Evolutionary conservation across 352 stramenopile species (phyloP).

Genomic region (Phytophthora sansomeana): DNA sequence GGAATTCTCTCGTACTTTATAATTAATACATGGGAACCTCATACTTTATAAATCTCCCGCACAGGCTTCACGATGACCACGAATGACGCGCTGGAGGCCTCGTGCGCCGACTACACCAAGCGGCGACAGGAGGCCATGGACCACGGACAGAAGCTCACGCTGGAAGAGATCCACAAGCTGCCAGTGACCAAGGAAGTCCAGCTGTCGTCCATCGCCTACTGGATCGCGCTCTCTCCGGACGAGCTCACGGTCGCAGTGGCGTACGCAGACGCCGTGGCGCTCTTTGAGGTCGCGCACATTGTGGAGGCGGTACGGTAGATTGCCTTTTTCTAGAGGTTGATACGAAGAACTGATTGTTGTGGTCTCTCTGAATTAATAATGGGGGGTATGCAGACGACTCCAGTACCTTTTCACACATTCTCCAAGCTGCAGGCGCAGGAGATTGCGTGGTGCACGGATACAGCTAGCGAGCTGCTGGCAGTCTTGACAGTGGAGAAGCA

Average conservation of each 20-base stretch:
- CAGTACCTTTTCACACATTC: slow-evolving; percentile 50
- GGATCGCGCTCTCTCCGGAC: slow-evolving; percentile 61
- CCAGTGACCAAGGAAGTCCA: slow-evolving; percentile 44
- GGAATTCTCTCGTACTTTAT: slow-evolving; percentile 17
- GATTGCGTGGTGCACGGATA: slow-evolving; percentile 54
- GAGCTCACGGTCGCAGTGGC: slow-evolving; percentile 62
- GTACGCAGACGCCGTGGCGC: slow-evolving; percentile 50
- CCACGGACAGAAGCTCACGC: slow-evolving; percentile 57
- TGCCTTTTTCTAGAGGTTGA: background rate
- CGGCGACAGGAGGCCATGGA: slow-evolving; percentile 61
- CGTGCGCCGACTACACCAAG: slow-evolving; percentile 52
- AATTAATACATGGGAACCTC: slow-evolving; percentile 1
- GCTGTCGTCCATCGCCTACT: slow-evolving; percentile 52
- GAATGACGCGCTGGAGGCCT: slow-evolving; percentile 43
- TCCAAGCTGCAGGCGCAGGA: slow-evolving; percentile 49
- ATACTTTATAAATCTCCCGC: slow-evolving; percentile 13
- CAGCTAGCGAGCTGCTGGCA: slow-evolving; percentile 36
- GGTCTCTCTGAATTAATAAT: slow-evolving; percentile 6
- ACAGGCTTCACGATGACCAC: slow-evolving; percentile 55
- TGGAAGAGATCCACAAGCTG: slow-evolving; percentile 53
- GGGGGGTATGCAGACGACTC: slow-evolving; percentile 27
- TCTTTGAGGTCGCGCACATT: slow-evolving; percentile 71
- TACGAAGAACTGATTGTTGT: background rate
- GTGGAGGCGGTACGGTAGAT: slow-evolving; percentile 48
- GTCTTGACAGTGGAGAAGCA: slow-evolving; percentile 54